Conservation (phyloP, 345 rosid genomes). For the Pistacia atlantica region DNA sequence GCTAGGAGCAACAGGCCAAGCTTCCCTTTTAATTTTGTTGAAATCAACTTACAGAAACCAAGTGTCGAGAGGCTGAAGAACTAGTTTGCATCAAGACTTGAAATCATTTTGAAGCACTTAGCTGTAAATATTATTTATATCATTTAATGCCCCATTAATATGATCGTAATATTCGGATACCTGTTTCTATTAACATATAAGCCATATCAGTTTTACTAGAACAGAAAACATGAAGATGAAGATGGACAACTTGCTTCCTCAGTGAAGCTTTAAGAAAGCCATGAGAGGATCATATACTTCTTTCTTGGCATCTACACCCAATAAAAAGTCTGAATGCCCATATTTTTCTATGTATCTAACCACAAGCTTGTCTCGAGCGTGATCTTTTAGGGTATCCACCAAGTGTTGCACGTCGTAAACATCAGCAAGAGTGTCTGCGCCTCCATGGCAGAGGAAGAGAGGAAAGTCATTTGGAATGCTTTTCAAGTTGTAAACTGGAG, state of each 20-base stretch:
- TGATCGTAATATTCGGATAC: neutral
- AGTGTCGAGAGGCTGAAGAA: too few species aligned
- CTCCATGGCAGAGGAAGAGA: conserved; percentile 49
- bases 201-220: neutral
- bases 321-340: conserved; percentile 49
- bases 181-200: neutral
- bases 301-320: conserved; percentile 45
- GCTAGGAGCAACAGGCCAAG: too few species aligned
- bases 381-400: conserved; percentile 39
- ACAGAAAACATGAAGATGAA: neutral
- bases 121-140: too few species aligned
- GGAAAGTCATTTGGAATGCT: conserved; percentile 50
- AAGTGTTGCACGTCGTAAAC: conserved; percentile 38
- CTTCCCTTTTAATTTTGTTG: too few species aligned
- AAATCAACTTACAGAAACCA: too few species aligned
- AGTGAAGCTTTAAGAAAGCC: conserved; percentile 39
- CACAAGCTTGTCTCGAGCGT: conserved; percentile 35
- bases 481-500: conserved; percentile 45
- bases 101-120: too few species aligned
- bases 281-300: conserved; percentile 48
- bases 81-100: too few species aligned
- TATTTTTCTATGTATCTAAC: conserved; percentile 30
- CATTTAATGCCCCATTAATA: too few species aligned
- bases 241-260: neutral
- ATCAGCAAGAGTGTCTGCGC: conserved; percentile 46